Percentiles rank a stretch among this genome's conserved stretches.
Evolutionary conservation across 306 rosid genomes (phyloP).

Genomic region (Ammopiptanthus mongolicus): DNA sequence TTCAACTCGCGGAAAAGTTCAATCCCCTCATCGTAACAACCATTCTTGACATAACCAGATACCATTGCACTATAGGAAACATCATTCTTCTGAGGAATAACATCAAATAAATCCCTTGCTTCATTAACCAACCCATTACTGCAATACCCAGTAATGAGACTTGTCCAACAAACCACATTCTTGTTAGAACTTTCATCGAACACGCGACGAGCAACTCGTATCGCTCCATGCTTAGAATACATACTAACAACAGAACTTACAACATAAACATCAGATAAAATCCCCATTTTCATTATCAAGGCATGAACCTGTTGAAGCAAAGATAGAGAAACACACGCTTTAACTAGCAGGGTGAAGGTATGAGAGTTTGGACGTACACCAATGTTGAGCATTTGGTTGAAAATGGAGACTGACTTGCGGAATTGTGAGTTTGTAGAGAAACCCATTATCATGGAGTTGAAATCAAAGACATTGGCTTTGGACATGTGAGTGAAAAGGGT

Average conservation of each 20-base stretch:
- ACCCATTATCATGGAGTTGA: conserved; percentile 28
- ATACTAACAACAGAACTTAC: conserved; percentile 16
- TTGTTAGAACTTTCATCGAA: conserved; percentile 28
- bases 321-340: background rate
- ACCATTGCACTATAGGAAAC: conserved; percentile 38
- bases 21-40: conserved; percentile 26
- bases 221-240: conserved; percentile 7
- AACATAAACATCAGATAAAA: conserved; percentile 13
- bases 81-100: conserved; percentile 14
- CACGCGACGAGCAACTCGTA: conserved; percentile 18
- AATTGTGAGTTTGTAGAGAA: background rate
- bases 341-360: conserved; percentile 6
- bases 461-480: conserved; percentile 29
- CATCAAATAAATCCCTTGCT: conserved; percentile 26
- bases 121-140: conserved; percentile 19
- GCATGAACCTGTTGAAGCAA: conserved; percentile 23
- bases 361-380: conserved; percentile 23
- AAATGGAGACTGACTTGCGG: background rate
- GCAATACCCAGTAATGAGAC: conserved; percentile 31
- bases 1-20: conserved; percentile 21
- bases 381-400: conserved; percentile 23
- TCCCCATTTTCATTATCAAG: conserved; percentile 6
- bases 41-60: conserved; percentile 38
- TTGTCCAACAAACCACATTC: conserved; percentile 39
- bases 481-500: conserved; percentile 28